Percentiles rank a stretch among this genome's conserved stretches.
phyloP scores from a whole-genome alignment of 345 rosid genomes.

The Salix arbutifolia region DNA sequence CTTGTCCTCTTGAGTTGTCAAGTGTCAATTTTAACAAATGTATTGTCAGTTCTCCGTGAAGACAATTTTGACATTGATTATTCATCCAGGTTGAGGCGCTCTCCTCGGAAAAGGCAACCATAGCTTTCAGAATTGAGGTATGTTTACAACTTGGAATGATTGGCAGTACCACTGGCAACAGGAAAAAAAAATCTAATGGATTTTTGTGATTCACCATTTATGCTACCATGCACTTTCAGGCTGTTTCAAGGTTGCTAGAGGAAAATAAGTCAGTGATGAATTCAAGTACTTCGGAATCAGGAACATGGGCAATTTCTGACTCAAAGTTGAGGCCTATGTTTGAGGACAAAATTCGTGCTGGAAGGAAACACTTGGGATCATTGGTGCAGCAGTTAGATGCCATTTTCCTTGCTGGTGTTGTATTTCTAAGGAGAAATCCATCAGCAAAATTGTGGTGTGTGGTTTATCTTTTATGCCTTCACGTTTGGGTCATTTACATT shows the following conservation, averaged over 20 bases:
- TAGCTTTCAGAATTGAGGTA: conserved; percentile 85
- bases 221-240: conserved; percentile 34
- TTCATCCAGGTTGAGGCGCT: conserved; percentile 75
- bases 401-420: conserved; percentile 65
- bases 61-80: not conserved
- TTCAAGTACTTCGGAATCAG: conserved; percentile 63
- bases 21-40: not conserved
- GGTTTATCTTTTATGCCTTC: conserved; percentile 70
- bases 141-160: not conserved
- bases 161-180: not conserved
- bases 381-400: conserved; percentile 67
- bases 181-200: not conserved
- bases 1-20: not conserved
- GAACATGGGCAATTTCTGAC: conserved; percentile 46
- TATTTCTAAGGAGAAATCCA: conserved; percentile 71
- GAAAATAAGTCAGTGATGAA: conserved; percentile 43
- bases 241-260: conserved; percentile 69
- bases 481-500: conserved; percentile 87
- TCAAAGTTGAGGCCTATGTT: conserved; percentile 51
- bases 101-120: conserved; percentile 88
- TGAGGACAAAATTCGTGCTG: conserved; percentile 58
- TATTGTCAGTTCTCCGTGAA: not conserved
- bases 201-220: not conserved
- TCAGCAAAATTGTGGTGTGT: conserved; percentile 66
- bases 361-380: conserved; percentile 67